These are phyloP conservation scores for Mycena epipterygia DNA, from an alignment of 768 basidiomycete genomes.

Conservation along the genomic window DNA sequence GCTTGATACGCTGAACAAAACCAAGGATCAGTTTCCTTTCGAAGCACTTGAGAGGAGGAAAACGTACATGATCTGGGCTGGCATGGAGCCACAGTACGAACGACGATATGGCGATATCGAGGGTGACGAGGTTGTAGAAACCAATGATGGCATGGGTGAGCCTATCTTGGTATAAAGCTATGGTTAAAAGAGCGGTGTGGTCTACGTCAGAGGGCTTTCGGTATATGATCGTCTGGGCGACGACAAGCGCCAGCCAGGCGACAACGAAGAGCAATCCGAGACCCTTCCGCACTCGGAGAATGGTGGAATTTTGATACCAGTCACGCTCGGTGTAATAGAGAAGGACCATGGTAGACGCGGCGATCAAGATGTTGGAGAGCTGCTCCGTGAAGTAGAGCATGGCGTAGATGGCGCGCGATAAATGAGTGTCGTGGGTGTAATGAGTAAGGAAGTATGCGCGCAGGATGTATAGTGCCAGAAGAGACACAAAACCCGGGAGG, in stretches of 20 bases:
- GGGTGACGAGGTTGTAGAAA: conserved; percentile 2
- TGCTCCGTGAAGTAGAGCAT: conserved; percentile 23
- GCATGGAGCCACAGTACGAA: conserved; percentile 7
- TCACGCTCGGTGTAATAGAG: too few relatives aligned
- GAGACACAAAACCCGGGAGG: conserved; percentile 8
- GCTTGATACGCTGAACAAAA: too few relatives aligned
- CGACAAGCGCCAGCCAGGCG: conserved; percentile 12
- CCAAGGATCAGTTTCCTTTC: too few relatives aligned
- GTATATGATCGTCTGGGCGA: conserved; percentile 11
- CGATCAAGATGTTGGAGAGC: conserved; percentile 1
- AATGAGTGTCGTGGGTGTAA: conserved; percentile 7
- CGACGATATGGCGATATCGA: conserved; percentile 13
- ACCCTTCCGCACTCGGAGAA: not conserved
- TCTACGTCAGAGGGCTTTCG: conserved; percentile 6
- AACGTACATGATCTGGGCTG: not conserved
- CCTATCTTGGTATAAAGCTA: conserved; percentile 6
- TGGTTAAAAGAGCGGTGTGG: conserved; percentile 11
- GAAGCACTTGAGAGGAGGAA: too few relatives aligned
- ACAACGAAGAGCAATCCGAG: conserved; percentile 1
- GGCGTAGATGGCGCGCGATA: conserved; percentile 2
- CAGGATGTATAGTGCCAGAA: conserved; percentile 16
- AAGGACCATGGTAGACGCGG: not conserved
- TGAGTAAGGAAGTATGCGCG: conserved; percentile 16
- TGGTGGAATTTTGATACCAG: too few relatives aligned
- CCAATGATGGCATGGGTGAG: conserved; percentile 8